Evolutionary conservation across 2,329 filamentous ascomycete species (phyloP), one percentile per base, ranked within the genome.

Genomic region (Bipolaris bicolor): DNA sequence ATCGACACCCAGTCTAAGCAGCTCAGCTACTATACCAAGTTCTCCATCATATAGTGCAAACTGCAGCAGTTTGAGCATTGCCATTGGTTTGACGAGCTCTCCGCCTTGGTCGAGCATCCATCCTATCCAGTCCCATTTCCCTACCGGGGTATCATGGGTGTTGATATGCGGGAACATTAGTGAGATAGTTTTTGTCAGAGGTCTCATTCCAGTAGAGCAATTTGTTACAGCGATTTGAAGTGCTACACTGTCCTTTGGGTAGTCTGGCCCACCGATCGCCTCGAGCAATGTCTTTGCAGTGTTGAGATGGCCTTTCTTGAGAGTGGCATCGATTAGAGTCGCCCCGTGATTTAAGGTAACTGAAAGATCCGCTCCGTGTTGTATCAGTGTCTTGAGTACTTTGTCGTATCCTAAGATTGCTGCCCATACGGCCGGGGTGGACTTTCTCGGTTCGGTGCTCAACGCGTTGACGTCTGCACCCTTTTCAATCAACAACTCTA

Each of bases 61-160:
- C 34, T 61, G 53, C 31, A 67, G 36, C 58, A 71, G 61, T 24
- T 61, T 62, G 18, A 15, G 29, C 37, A 64, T 50, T 6, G 65
- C 64, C 39, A 31, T 37, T 22, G 49, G 29, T n/a, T 49, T 59
- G 13, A 70, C 48, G 15, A 69, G 49, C 15, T 61, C 37, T 7
- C 66, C 67, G 26, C 66, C 66, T 31, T 13, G 22, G 13, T 62
- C 53, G 5, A 70, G 43, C 11, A 68, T 55, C 63, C 66, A 69
- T 20, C 53, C 31, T 36, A 71, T 44, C 68, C 68, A 71, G 2
- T 49, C 60, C 39, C 47, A 50, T 15, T 62, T 39, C 20, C 37
- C 1, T 16, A 2, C 9, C n/a, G 10, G 34, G 13, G 2, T 26
- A 66, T 61, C 31, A 66, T n/a, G 1, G 64, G 53, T 18, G 26